phyloP scores from a whole-genome alignment of 164 flowering plant species.

The Warburgia ugandensis region DNA sequence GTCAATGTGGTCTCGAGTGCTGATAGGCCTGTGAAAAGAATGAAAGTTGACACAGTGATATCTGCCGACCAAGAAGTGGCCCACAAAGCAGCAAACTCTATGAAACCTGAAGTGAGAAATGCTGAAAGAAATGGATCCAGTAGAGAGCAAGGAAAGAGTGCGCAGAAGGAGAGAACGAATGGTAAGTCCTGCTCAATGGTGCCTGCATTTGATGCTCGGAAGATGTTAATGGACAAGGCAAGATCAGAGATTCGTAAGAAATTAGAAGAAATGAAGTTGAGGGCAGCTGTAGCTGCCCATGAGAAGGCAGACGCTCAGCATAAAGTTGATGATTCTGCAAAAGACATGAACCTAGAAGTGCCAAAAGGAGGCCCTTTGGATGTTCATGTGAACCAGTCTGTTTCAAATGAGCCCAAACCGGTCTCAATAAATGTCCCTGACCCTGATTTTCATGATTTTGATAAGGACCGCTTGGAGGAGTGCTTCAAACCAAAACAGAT shows the following conservation, averaged over 20 bases:
- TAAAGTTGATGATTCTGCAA: slow-evolving; percentile 12
- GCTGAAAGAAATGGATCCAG: not conserved
- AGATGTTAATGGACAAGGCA: slow-evolving; percentile 65
- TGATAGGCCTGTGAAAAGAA: slow-evolving; percentile 23
- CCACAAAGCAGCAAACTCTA: not conserved
- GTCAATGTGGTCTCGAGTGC: not conserved
- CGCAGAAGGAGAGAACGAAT: not conserved
- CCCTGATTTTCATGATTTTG: slow-evolving; percentile 43
- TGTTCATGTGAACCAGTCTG: not conserved
- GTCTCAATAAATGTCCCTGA: slow-evolving; percentile 56
- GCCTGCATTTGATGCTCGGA: slow-evolving; percentile 62
- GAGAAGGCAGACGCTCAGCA: slow-evolving; percentile 10
- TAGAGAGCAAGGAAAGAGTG: not conserved
- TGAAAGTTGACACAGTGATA: slow-evolving; percentile 8
- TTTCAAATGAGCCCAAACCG: slow-evolving; percentile 12
- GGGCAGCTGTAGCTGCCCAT: slow-evolving; percentile 12
- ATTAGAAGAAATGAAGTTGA: slow-evolving; percentile 41
- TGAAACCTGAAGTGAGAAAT: no score
- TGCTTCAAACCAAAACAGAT: slow-evolving; percentile 83
- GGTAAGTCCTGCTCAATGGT: slow-evolving; percentile 14
- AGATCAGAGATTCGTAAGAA: slow-evolving; percentile 56
- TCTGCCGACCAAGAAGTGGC: not conserved
- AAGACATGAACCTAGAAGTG: slow-evolving; percentile 11
- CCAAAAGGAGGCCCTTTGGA: not conserved
- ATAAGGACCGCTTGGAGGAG: slow-evolving; percentile 64